Evolutionary conservation across 495 filamentous ascomycete species (phyloP), one percentile per base, ranked within the genome.

Genomic region (Annulohypoxylon maeteangense): DNA sequence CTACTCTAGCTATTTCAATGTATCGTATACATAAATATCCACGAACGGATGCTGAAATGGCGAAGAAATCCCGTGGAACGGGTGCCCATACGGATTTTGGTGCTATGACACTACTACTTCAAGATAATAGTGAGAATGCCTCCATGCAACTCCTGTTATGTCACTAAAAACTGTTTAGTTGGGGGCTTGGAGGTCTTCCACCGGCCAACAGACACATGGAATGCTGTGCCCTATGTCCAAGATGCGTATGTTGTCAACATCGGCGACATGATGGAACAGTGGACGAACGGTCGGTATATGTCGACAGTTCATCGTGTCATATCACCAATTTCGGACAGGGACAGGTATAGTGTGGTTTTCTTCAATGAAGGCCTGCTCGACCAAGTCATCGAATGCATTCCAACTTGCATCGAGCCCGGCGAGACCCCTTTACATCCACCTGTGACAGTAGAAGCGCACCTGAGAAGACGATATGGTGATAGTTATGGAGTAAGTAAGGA

Each of bases 41-140:
- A 18, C 44, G 22, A 32, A 70, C 71, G 38, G 71, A 63, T 25
- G 42, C 58, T 38, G 75, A 74, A 27, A 34, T 54, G 34, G 59
- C 69, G 12, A 53, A 62, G 22, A 70, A 75, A 59, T 69, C 77
- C 58, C 79, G 84, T 69, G 64, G 84, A 72, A 72, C 65, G 2
- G 85, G 84, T 14, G 86, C 84, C 0, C 85, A 87, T 67, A 86
- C 82, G 0, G 85, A 87, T 68, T 87, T 81, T 55, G 79, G 84
- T 16, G 79, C 74, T 3, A 67, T 86, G 8, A 86, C 84, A 0
- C 76, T 87, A 0, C 74, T 87, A 1, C 76, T 86, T 2, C 78
- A 81, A 62, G 81, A 85, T 53, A 67, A 81, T 5, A 75, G 70
- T 81, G 74, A 74, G 75, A 31, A 0, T 7, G 7, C 47, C 47